A percentile compares a stretch with the other conserved stretches of the same genome.
phyloP scores from a whole-genome alignment of 306 rosid species.

The Sindora glabra region DNA sequence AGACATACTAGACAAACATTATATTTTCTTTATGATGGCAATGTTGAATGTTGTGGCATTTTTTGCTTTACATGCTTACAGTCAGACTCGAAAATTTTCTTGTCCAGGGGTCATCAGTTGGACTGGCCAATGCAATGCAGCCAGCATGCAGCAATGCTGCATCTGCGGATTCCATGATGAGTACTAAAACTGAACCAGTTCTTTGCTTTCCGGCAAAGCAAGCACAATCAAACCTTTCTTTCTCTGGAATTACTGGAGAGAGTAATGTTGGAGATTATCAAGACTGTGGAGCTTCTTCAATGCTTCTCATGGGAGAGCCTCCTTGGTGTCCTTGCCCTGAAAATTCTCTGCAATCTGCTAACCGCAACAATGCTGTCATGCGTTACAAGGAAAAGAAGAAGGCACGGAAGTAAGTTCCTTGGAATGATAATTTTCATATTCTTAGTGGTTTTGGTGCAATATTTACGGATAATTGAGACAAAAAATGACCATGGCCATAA shows the following conservation, averaged over 20 bases:
- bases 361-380: constrained; percentile 81
- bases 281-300: constrained; percentile 83
- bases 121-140: constrained; percentile 33
- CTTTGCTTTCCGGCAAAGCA: constrained; percentile 41
- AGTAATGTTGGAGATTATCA: constrained; percentile 62
- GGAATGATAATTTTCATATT: neutral
- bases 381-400: constrained; percentile 97
- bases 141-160: constrained; percentile 75
- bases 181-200: constrained; percentile 75
- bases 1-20: neutral
- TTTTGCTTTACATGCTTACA: constrained; percentile 1
- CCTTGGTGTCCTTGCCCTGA: constrained; percentile 84
- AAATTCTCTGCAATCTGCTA: constrained; percentile 58
- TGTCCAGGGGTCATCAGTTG: constrained; percentile 56
- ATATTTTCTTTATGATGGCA: neutral
- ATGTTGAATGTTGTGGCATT: too few relatives aligned
- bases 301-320: constrained; percentile 83
- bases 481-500: neutral
- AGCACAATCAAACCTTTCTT: constrained; percentile 63
- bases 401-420: constrained; percentile 64
- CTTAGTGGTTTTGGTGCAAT: neutral
- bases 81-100: constrained; percentile 10
- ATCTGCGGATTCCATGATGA: constrained; percentile 72
- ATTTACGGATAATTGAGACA: neutral
- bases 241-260: constrained; percentile 68